phyloP scores from a whole-genome alignment of 805 yeast genomes.

The Saccharomycopsis fibuligera region DNA sequence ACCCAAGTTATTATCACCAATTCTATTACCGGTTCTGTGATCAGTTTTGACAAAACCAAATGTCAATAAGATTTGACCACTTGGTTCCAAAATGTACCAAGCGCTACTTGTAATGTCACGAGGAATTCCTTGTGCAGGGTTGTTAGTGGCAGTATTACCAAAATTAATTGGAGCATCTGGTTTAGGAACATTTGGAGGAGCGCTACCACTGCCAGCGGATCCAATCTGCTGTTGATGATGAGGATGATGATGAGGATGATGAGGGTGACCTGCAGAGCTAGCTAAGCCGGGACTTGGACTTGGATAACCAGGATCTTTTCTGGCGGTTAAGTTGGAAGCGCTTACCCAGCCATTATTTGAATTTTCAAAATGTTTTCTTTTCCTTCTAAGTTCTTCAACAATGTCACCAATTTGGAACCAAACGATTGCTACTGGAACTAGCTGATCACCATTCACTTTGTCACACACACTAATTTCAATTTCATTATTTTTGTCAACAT shows the following conservation, averaged over 20 bases:
- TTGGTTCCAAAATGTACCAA: conserved; percentile 91
- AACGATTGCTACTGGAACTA: conserved; percentile 83
- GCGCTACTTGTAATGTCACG: conserved; percentile 47
- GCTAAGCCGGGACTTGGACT: conserved; percentile 9
- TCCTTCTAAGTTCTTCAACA: conserved; percentile 90
- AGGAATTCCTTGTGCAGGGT: conserved; percentile 5
- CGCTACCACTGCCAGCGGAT: conserved; percentile 8
- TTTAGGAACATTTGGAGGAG: conserved; percentile 14
- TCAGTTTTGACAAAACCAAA: conserved; percentile 72
- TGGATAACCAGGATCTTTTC: conserved; percentile 22
- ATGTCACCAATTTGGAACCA: conserved; percentile 90
- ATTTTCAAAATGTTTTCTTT: conserved; percentile 68
- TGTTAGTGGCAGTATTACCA: conserved; percentile 8
- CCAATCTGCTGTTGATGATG: conserved; percentile 5
- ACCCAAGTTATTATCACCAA: conserved; percentile 32
- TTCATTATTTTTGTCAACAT: conserved; percentile 88
- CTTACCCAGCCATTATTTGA: conserved; percentile 83
- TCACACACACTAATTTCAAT: conserved; percentile 85
- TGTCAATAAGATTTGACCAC: conserved; percentile 79
- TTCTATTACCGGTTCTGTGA: conserved; percentile 23
- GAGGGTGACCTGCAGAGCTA: conserved; percentile 24
- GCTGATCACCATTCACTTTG: conserved; percentile 51
- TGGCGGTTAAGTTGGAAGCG: conserved; percentile 48
- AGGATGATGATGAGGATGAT: conserved; percentile 24
- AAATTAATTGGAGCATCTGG: conserved; percentile 5